Evolutionary conservation across 331 rosid species (phyloP), one percentile per base, ranked within the genome.

Genomic region (Arachis monticola): DNA sequence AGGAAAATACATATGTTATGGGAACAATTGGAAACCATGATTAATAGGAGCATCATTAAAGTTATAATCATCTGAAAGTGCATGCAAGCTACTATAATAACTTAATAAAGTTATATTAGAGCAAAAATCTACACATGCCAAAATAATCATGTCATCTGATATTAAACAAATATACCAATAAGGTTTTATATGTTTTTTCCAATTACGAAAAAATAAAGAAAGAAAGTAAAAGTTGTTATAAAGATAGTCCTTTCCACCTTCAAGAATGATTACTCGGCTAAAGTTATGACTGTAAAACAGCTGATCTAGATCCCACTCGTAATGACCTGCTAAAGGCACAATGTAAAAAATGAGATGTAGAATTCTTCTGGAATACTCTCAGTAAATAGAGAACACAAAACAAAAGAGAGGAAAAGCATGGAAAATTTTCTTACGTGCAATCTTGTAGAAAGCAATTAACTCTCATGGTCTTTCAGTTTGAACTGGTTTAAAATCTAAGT

Each of bases 301-400:
- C 69, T 88, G 83, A 83, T 90, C 96, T 85, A 93, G 76, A 74
- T 96, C 97, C 98, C 98, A 94, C 86, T 91, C 91, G 87, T 94
- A 94, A 83, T 94, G 98, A 78, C 92, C 98, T 94, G 80, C 40
- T 69, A 77, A 68, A 74, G 79, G 82, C 60, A 82, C 63, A 64
- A 69, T 44, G 48, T 45, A 58, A 53, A 44, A 48, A 30, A 55
- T 40, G 46, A 52, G 59, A 27, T 11, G 10, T 10, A 57, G 44
- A 64, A 58, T 17, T 51, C 76, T 70, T 63, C 67, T 12, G 87
- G 87, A 72, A 70, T 64, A 63, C 52, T 71, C 73, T 53, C 64
- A 27, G 70, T 10, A 66, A 61, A 45, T 56, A 41, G 51, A 80
- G 70, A 67, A 61, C 67, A 67, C 52, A 76, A 13, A 10, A 63